Percentiles rank a stretch among this genome's conserved stretches.
Conservation (phyloP, 305 asterid species). For the Striga hermonthica region DNA sequence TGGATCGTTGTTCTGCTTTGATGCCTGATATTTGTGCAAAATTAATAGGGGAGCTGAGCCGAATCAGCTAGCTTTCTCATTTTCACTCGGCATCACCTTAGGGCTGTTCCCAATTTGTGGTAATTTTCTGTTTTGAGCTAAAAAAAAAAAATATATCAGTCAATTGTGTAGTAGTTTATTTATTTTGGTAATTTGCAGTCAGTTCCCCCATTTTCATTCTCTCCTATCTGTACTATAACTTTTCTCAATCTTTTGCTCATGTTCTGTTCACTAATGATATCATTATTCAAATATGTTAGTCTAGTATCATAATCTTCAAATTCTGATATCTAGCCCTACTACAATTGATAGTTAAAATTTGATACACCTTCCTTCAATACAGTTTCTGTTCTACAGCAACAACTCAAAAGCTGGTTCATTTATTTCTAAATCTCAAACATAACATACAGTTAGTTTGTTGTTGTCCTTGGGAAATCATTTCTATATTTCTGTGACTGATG, state of each 20-base stretch:
- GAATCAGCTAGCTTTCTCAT: slow-evolving; percentile 81
- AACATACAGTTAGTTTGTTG: neutral
- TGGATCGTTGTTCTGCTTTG: no score
- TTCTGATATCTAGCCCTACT: no score
- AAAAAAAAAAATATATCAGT: neutral
- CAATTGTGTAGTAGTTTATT: neutral
- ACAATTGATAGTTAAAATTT: no score
- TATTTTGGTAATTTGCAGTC: neutral
- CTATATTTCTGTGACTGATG: neutral
- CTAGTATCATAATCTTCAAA: no score
- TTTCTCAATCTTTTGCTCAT: no score
- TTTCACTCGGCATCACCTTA: slow-evolving; percentile 74
- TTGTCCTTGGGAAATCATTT: neutral
- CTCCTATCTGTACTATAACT: no score
- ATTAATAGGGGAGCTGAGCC: slow-evolving; percentile 88
- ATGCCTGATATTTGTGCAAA: slow-evolving; percentile 16
- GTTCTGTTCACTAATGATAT: no score
- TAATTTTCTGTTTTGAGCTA: slow-evolving; percentile 29
- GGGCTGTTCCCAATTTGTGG: slow-evolving; percentile 92
- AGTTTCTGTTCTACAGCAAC: no score
- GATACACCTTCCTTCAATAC: no score
- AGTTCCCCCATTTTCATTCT: neutral
- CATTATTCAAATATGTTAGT: no score
- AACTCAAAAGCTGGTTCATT: no score
- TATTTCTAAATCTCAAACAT: no score